Conservation (phyloP, 805 yeast species). For the Pichia scutulata region DNA sequence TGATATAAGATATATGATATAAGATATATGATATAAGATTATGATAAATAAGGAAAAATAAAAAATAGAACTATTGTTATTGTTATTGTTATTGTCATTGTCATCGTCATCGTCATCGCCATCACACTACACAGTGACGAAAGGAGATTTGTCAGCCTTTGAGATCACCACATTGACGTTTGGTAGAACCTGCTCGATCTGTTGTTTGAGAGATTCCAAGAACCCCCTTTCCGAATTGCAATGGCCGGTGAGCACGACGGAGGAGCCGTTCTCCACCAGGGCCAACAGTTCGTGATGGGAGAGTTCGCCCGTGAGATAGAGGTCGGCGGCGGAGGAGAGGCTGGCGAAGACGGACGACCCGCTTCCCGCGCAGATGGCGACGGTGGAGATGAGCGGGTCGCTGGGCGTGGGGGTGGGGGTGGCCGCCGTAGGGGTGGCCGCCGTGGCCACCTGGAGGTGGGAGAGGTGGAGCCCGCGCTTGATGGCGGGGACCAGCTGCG, state of each 20-base stretch:
- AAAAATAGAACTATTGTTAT: too few species aligned
- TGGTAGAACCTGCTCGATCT: not conserved
- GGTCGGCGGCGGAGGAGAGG: conserved; percentile 59
- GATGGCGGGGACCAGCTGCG: conserved; percentile 47
- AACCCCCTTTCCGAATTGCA: conserved; percentile 91
- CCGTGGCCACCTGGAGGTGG: not conserved
- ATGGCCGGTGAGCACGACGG: conserved; percentile 78
- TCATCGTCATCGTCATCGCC: too few species aligned
- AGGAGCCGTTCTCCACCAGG: conserved; percentile 61
- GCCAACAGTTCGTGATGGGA: conserved; percentile 86
- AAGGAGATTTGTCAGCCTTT: not conserved
- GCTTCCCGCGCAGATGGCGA: conserved; percentile 95
- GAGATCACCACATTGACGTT: not conserved
- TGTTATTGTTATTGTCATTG: too few species aligned
- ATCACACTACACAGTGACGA: not conserved
- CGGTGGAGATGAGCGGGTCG: conserved; percentile 43
- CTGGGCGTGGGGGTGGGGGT: conserved; percentile 62
- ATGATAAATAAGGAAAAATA: too few species aligned
- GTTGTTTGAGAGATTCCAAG: conserved; percentile 39
- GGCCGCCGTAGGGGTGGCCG: conserved; percentile 59
- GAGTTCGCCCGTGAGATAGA: conserved; percentile 84
- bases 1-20: too few species aligned
- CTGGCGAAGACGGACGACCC: conserved; percentile 73
- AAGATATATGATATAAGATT: too few species aligned
- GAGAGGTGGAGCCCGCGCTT: not conserved